Base-by-base conservation (phyloP, 306 rosid species). In the Morella rubra region DNA sequence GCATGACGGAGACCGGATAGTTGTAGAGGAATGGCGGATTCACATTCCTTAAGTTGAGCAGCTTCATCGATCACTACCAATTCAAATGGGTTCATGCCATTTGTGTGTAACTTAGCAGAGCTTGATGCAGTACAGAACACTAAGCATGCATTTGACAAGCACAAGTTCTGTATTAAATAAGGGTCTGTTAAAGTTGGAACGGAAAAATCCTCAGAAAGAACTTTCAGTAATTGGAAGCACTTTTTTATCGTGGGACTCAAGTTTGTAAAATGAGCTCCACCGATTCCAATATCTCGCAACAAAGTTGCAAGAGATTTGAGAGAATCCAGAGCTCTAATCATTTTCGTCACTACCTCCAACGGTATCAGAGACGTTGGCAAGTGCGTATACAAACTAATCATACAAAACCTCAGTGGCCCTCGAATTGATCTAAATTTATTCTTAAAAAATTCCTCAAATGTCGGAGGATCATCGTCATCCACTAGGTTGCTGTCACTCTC, bases 21-120 rank as follows among this genome's bases (percentile, higher is more conserved):
- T 73, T 87, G 89, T 42, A 87, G 71, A 13, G 93, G 90, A 71
- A 87, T 85, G 40, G 80, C 37, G 12, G 89, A 85, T 66, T 90
- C 93, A 59, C 93, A 87, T 74, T 85, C 93, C 59, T 82, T 90
- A 5, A 90, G 82, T 47, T 85, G 89, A 0, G 89, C 92, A 14
- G 89, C 90, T 79, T 90, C 92, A 67, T 90, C 95, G 37, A 90
- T 77, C 3, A 90, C 82, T 61, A 82, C 49, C 49, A 72, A 75
- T 20, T 78, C 76, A 1, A 86, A 12, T 1, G 83, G 86, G 11
- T 37, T 9, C 73, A 8, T 72, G 18, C 8, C 67, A 45, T 22
- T 0, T 1, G 19, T 6, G 77, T 62, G 72, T 79, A 90, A 24
- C 60, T 74, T 87, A 12, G 76, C 44, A 44, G 91, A 84, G 79